phyloP scores from a whole-genome alignment of 2,329 filamentous ascomycete species.

The Anthostomella pinea region DNA sequence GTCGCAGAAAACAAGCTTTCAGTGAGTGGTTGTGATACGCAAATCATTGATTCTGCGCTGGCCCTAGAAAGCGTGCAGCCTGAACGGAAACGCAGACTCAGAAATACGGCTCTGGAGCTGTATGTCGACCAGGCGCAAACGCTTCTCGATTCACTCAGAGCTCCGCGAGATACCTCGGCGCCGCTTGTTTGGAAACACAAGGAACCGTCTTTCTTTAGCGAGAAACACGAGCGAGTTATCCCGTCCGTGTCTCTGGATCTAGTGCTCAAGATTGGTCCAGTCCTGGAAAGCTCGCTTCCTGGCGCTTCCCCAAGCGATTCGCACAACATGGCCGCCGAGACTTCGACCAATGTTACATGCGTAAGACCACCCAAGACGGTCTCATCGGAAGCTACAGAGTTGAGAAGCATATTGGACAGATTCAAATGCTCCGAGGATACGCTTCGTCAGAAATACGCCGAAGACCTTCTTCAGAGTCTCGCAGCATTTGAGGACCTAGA shows the following conservation, averaged over 20 bases:
- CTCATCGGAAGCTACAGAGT: slow-evolving; percentile 16
- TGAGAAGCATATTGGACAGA: slow-evolving; percentile 30
- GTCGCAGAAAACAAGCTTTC: slow-evolving; percentile 2
- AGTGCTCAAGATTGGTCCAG: slow-evolving; percentile 7
- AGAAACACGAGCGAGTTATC: slow-evolving; percentile 1
- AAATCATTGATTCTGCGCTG: slow-evolving; percentile 6
- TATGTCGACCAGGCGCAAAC: slow-evolving; percentile 13
- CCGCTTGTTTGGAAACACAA: slow-evolving; percentile 1
- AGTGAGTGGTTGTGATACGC: not conserved
- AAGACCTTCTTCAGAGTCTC: slow-evolving; percentile 21
- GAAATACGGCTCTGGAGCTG: slow-evolving; percentile 12
- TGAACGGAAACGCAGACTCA: slow-evolving; percentile 18
- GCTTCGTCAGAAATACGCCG: slow-evolving; percentile 38
- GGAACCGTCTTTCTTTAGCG: slow-evolving; percentile 4
- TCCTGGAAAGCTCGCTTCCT: slow-evolving; percentile 2
- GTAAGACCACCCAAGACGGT: too few relatives aligned
- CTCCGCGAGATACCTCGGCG: not conserved
- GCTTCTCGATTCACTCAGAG: slow-evolving; percentile 6
- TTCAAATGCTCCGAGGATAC: slow-evolving; percentile 28
- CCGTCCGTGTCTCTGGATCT: slow-evolving; percentile 10
- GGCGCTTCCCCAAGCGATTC: too few relatives aligned
- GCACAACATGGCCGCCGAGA: too few relatives aligned
- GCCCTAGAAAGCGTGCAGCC: slow-evolving; percentile 7
- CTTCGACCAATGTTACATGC: too few relatives aligned
- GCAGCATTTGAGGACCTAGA: slow-evolving; percentile 6